Percentiles rank a stretch among this genome's conserved stretches.
Conservation (phyloP, 768 basidiomycete genomes). For the Dendrothele bispora region DNA sequence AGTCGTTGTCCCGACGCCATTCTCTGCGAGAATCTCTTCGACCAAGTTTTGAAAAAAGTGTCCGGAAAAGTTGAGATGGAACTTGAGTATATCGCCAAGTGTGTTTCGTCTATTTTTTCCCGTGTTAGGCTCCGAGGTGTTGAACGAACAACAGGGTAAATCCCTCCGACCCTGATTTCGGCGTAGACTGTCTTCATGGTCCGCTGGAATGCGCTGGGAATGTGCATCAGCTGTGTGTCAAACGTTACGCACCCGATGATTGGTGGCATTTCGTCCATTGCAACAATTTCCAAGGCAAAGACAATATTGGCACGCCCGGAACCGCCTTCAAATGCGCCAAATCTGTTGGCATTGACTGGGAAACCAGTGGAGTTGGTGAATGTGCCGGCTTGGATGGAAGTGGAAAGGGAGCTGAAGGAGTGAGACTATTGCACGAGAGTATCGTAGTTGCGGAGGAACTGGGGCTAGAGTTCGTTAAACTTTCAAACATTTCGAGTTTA, state of each 20-base stretch:
- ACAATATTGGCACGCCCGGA: slow-evolving; percentile 62
- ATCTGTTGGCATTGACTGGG: slow-evolving; percentile 69
- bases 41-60: slow-evolving; percentile 65
- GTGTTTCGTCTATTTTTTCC: slow-evolving; percentile 27
- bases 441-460: slow-evolving; percentile 40
- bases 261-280: slow-evolving; percentile 90
- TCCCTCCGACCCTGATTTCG: slow-evolving; percentile 65
- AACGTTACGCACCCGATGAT: slow-evolving; percentile 52
- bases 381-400: slow-evolving; percentile 67
- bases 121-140: slow-evolving; percentile 12
- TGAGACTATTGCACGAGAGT: slow-evolving; percentile 60
- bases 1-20: slow-evolving; percentile 78
- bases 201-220: slow-evolving; percentile 83
- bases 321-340: slow-evolving; percentile 68
- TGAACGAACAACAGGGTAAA: slow-evolving; percentile 56
- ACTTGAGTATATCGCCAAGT: slow-evolving; percentile 76
- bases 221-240: slow-evolving; percentile 83
- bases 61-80: slow-evolving; percentile 64
- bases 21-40: slow-evolving; percentile 76
- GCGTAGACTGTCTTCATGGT: slow-evolving; percentile 84
- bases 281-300: slow-evolving; percentile 66
- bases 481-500: neutral
- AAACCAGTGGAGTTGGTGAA: slow-evolving; percentile 47
- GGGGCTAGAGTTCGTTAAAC: slow-evolving; percentile 53
- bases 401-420: slow-evolving; percentile 62